A percentile compares a stretch with the other conserved stretches of the same genome.
Evolutionary conservation across 257 asterid species (phyloP).

Genomic region (Vinca minor): DNA sequence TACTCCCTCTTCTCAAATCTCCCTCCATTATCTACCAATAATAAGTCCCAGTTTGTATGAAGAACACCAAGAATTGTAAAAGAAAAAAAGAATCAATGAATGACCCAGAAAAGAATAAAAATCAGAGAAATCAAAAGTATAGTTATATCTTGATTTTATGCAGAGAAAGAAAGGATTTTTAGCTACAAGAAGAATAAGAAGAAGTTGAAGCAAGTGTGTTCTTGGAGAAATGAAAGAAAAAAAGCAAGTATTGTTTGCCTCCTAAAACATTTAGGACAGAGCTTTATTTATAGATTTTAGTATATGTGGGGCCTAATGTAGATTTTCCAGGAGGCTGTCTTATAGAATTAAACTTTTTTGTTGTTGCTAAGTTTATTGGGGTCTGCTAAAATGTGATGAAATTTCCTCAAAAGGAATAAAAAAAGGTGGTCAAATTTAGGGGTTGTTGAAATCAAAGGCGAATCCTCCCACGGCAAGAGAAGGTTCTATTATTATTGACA

Average conservation of each 20-base stretch:
- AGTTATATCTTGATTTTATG: neutral
- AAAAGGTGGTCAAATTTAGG: no score
- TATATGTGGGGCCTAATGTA: no score
- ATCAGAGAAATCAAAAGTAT: neutral
- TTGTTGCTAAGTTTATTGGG: no score
- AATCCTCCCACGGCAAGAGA: no score
- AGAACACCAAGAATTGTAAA: no score
- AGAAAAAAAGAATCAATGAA: neutral
- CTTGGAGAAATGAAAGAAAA: neutral
- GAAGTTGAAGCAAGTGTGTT: neutral
- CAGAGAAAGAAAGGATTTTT: neutral
- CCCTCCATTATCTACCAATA: constrained; percentile 21
- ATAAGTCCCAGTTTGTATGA: neutral
- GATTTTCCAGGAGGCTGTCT: no score
- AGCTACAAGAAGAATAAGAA: neutral
- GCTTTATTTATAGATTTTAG: no score
- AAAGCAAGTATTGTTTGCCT: neutral
- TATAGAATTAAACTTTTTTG: no score
- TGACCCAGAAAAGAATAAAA: neutral
- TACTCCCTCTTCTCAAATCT: constrained; percentile 36
- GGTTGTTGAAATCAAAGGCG: no score
- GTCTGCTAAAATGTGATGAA: no score
- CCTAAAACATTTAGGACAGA: neutral
- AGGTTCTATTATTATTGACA: no score
- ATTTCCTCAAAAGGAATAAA: no score